Percentiles rank a stretch among this genome's conserved stretches.
phyloP scores from a whole-genome alignment of 345 rosid species.

The Boechera retrofracta region DNA sequence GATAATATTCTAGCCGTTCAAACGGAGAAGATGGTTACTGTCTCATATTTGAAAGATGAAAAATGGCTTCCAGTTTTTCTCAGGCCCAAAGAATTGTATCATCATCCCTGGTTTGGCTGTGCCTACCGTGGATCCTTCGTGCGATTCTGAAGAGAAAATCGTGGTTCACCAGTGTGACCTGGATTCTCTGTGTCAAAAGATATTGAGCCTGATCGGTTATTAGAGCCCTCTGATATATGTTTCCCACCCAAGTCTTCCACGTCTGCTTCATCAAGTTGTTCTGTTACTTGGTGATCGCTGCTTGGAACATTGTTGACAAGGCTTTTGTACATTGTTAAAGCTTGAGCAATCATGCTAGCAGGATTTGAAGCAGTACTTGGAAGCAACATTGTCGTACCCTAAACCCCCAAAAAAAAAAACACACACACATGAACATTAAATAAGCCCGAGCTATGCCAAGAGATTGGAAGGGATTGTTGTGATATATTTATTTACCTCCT shows the following conservation, averaged over 20 bases:
- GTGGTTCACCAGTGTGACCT: constrained; percentile 32
- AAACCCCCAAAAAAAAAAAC: neutral
- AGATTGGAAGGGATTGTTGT: neutral
- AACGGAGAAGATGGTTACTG: constrained; percentile 13
- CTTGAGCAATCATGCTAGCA: constrained; percentile 77
- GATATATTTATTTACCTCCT: constrained; percentile 59
- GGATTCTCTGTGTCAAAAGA: constrained; percentile 33
- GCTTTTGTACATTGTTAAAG: constrained; percentile 80
- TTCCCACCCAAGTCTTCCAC: constrained; percentile 37
- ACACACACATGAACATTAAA: neutral
- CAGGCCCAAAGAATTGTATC: constrained; percentile 27
- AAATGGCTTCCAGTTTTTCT: constrained; percentile 23
- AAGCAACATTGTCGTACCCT: constrained; percentile 94
- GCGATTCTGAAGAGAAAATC: constrained; percentile 73
- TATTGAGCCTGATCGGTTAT: constrained; percentile 38
- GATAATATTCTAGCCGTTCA: constrained; percentile 14
- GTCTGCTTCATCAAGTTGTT: constrained; percentile 35
- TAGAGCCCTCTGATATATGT: constrained; percentile 40
- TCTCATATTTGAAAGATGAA: constrained; percentile 14
- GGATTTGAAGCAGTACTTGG: constrained; percentile 75
- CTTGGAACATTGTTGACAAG: constrained; percentile 52
- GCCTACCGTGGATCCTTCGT: constrained; percentile 31
- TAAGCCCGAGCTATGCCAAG: neutral
- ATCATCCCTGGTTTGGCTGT: constrained; percentile 8
- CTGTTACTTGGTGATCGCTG: constrained; percentile 36